These are phyloP conservation scores for Sapria himalayana DNA, from an alignment of 345 rosid species.

Conservation along the genomic window DNA sequence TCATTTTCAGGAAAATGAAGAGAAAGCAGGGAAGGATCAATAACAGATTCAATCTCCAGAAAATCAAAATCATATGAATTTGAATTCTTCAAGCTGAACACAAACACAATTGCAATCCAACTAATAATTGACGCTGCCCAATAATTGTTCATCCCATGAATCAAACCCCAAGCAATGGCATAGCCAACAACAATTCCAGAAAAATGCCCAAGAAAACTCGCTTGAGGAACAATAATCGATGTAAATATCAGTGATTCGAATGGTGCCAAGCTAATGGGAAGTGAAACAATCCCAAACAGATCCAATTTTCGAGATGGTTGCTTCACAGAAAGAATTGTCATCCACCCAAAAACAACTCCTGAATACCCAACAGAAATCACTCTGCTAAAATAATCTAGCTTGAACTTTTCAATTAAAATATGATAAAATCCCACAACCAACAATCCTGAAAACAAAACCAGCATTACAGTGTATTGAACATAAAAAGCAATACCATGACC, in stretches of 20 bases:
- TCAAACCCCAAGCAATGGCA: conserved; percentile 83
- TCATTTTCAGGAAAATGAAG: conserved; percentile 49
- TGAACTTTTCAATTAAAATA: conserved; percentile 51
- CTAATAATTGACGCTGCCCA: conserved; percentile 86
- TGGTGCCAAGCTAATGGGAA: conserved; percentile 91
- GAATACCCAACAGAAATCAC: conserved; percentile 97
- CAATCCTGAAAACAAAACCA: conserved; percentile 51
- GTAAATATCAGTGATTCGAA: conserved; percentile 88
- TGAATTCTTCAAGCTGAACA: conserved; percentile 71
- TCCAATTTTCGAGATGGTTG: conserved; percentile 87
- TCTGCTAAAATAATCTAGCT: conserved; percentile 66
- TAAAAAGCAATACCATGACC: conserved; percentile 74
- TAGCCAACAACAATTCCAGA: conserved; percentile 84
- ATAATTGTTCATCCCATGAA: conserved; percentile 86
- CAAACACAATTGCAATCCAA: conserved; percentile 51
- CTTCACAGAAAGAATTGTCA: conserved; percentile 84
- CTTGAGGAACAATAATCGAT: conserved; percentile 93
- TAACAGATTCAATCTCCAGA: conserved; percentile 72
- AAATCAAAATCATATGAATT: conserved; percentile 70
- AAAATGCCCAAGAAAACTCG: conserved; percentile 89
- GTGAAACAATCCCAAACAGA: conserved; percentile 78
- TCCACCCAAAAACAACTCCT: conserved; percentile 98
- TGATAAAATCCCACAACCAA: conserved; percentile 66
- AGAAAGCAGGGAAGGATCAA: conserved; percentile 72
- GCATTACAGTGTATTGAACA: conserved; percentile 73